Evolutionary conservation across 2,329 filamentous ascomycete genomes (phyloP).

Genomic region (Decorospora gaudefroyi): DNA sequence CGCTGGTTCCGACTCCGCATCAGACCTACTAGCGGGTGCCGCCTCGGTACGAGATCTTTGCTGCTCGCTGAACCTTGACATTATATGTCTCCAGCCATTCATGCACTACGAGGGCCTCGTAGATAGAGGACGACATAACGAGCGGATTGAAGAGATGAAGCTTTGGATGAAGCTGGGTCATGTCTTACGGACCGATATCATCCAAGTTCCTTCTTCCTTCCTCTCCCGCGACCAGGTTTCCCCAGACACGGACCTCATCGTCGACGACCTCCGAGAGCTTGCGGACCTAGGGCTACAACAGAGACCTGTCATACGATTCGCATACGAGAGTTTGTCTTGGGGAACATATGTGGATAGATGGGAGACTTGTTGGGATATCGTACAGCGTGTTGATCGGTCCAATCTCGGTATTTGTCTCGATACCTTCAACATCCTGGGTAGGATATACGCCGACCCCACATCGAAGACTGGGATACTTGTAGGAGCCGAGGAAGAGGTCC

Average conservation of each 20-base stretch:
- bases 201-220: conserved; percentile 75
- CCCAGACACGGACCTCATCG: conserved; percentile 60
- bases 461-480: conserved; percentile 56
- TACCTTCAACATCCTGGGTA: conserved; percentile 75
- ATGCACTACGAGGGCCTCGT: conserved; percentile 75
- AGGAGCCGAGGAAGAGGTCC: conserved; percentile 61
- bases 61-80: conserved; percentile 57
- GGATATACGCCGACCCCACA: conserved; percentile 71
- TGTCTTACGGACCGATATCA: conserved; percentile 69
- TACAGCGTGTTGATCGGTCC: conserved; percentile 64
- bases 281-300: conserved; percentile 68
- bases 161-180: conserved; percentile 71
- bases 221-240: conserved; percentile 59
- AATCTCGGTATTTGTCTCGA: conserved; percentile 81
- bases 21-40: conserved; percentile 63
- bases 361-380: conserved; percentile 72
- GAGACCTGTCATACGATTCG: conserved; percentile 65
- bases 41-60: conserved; percentile 62
- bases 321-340: conserved; percentile 75
- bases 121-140: conserved; percentile 62
- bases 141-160: conserved; percentile 64
- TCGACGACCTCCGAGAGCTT: conserved; percentile 64
- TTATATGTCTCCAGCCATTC: conserved; percentile 76
- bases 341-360: conserved; percentile 71
- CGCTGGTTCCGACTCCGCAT: conserved; percentile 52